Evolutionary conservation across 805 yeast species (phyloP).

Genomic region (Yueomyces sp.): DNA sequence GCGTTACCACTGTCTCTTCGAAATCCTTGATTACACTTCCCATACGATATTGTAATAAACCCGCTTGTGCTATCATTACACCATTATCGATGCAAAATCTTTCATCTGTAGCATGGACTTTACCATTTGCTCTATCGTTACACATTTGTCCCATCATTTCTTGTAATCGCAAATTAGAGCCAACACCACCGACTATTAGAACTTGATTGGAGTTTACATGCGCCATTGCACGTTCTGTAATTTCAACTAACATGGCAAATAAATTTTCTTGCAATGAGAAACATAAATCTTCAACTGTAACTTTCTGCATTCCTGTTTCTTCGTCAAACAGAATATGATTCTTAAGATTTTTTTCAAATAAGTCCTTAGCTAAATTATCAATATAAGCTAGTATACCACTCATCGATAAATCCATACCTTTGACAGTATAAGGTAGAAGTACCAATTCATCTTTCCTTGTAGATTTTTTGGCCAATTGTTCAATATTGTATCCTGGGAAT

Average conservation of each 20-base stretch:
- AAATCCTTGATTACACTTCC: slow-evolving; percentile 49
- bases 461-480: slow-evolving; percentile 74
- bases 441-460: slow-evolving; percentile 35
- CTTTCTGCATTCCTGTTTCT: slow-evolving; percentile 30
- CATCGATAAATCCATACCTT: slow-evolving; percentile 97
- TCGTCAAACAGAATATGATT: slow-evolving; percentile 27
- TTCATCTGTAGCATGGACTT: slow-evolving; percentile 91
- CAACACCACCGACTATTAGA: slow-evolving; percentile 96
- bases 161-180: slow-evolving; percentile 82
- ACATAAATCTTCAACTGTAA: slow-evolving; percentile 80
- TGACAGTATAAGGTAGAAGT: slow-evolving; percentile 86
- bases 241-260: slow-evolving; percentile 93
- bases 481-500: slow-evolving; percentile 95
- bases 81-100: slow-evolving; percentile 96
- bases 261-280: slow-evolving; percentile 85
- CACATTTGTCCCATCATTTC: slow-evolving; percentile 97
- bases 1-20: slow-evolving; percentile 74
- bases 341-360: slow-evolving; percentile 34
- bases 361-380: slow-evolving; percentile 65
- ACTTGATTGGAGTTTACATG: slow-evolving; percentile 86
- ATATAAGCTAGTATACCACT: slow-evolving; percentile 84
- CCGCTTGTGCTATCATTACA: slow-evolving; percentile 98
- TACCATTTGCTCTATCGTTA: slow-evolving; percentile 64
- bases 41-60: slow-evolving; percentile 70
- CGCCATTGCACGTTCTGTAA: slow-evolving; percentile 97